Conservation (phyloP, 2,329 filamentous ascomycete genomes). For the Colletotrichum cuscutae region DNA sequence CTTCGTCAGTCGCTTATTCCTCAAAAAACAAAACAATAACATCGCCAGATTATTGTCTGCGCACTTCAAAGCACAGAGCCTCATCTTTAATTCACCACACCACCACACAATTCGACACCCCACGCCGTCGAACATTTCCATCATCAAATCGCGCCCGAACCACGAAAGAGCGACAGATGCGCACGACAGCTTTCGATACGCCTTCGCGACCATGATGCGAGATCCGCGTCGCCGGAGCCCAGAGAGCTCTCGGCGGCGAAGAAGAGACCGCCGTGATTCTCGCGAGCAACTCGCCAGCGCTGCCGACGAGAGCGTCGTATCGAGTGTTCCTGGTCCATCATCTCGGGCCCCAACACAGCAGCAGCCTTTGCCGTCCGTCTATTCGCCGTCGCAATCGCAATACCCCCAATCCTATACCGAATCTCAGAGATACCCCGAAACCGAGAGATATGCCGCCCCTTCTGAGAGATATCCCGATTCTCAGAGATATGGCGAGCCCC, state of each 20-base stretch:
- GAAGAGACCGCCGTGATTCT: slow-evolving; percentile 35
- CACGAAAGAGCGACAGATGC: slow-evolving; percentile 23
- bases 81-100: background rate
- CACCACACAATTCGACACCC: background rate
- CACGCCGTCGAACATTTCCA: background rate
- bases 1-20: slow-evolving; percentile 14
- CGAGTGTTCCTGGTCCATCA: slow-evolving; percentile 23
- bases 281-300: slow-evolving; percentile 28
- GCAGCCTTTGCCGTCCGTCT: slow-evolving; percentile 11
- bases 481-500: slow-evolving; percentile 23
- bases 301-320: slow-evolving; percentile 5
- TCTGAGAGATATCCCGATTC: slow-evolving; percentile 23
- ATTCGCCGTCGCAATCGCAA: slow-evolving; percentile 40
- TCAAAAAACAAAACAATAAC: slow-evolving; percentile 38
- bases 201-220: slow-evolving; percentile 60
- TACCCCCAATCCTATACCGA: slow-evolving; percentile 34
- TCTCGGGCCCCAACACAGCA: slow-evolving; percentile 1
- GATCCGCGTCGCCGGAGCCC: slow-evolving; percentile 66
- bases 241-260: slow-evolving; percentile 64
- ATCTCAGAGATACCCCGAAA: slow-evolving; percentile 36
- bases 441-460: slow-evolving; percentile 9
- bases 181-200: slow-evolving; percentile 18
- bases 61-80: slow-evolving; percentile 15
- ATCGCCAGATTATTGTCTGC: slow-evolving; percentile 18
- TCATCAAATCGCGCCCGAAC: background rate